Evolutionary conservation across 495 filamentous ascomycete genomes (phyloP), one percentile per base, ranked within the genome.

Genomic region (Talaromyces nanjingensis): DNA sequence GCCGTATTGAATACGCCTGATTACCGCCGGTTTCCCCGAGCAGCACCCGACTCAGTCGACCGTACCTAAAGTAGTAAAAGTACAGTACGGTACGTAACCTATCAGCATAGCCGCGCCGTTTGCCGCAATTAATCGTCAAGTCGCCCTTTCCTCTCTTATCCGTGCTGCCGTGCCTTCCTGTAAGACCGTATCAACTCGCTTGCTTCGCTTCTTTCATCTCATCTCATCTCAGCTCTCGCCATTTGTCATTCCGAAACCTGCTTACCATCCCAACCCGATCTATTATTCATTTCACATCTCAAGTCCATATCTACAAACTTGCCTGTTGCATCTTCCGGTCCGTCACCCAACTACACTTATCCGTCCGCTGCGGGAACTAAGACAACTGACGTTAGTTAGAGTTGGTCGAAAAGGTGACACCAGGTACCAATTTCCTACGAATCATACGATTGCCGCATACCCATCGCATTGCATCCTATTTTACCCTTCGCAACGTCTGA

Each of bases 381-480:
- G 53, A 27, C 56, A 55, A 55, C 52, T 55, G 52, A 55, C 52
- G 45, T 49, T 47, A 47, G 42, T 18, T 49, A 49, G n/a, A 20
- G 45, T 22, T 20, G n/a, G 45, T 18, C 29, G 29, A 31, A 31
- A 31, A 31, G 29, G 29, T 31, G 16, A 18, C 16, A 18, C 6
- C n/a, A 47, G 42, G 8, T 47, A 3, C 11, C 11, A 14, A 14
- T 16, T 42, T 42, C 37, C 11, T 29, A 29, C 22, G 24, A 55
- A 29, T 55, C 52, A 55, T 55, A 55, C 52, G 52, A 55, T 55
- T 55, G 18, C 2, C 24, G 52, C 7, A 24, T 24, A 25, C 24
- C 9, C 9, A 14, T 55, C 22, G 52, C 52, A 55, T 55, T 11
- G 12, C 20, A 12, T 29, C 52, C 52, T 24, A 6, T 25, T 7